phyloP scores from a whole-genome alignment of 768 basidiomycete genomes.

The Agaricus subrufescens region DNA sequence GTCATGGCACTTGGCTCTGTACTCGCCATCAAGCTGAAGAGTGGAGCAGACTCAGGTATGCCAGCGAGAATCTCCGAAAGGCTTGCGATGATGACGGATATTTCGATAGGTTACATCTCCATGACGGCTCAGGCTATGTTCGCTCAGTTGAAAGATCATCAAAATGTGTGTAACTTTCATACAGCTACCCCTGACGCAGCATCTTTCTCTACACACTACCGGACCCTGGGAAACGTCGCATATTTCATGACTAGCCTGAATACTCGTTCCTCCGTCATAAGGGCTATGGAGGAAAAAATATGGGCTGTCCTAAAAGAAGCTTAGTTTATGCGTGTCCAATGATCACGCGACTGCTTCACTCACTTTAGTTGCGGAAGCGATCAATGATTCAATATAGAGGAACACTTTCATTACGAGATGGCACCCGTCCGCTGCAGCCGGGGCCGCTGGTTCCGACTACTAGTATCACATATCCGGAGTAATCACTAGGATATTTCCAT shows the following conservation, averaged over 20 bases:
- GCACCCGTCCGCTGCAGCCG: too few relatives aligned
- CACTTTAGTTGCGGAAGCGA: too few relatives aligned
- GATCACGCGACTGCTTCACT: too few relatives aligned
- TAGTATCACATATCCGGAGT: too few relatives aligned
- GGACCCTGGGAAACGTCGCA: conserved; percentile 88
- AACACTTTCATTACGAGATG: too few relatives aligned
- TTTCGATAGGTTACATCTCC: conserved; percentile 45
- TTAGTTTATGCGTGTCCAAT: not conserved
- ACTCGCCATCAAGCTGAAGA: conserved; percentile 70
- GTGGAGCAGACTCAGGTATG: conserved; percentile 45
- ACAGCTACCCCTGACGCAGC: conserved; percentile 47
- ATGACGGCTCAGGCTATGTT: conserved; percentile 65
- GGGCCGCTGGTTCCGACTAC: too few relatives aligned
- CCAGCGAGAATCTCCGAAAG: too few relatives aligned
- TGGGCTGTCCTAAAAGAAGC: conserved; percentile 29
- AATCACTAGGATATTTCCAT: too few relatives aligned
- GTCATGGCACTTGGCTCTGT: conserved; percentile 89
- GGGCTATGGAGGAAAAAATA: conserved; percentile 60
- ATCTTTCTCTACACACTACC: conserved; percentile 71
- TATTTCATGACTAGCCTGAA: conserved; percentile 92
- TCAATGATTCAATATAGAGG: too few relatives aligned
- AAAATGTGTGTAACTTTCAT: conserved; percentile 15
- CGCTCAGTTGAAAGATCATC: conserved; percentile 32
- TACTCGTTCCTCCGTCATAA: conserved; percentile 48
- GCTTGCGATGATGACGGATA: not conserved